These are phyloP conservation scores for Alternaria hordeiaustralica DNA, from an alignment of 2,329 filamentous ascomycete genomes.

Conservation along the genomic window DNA sequence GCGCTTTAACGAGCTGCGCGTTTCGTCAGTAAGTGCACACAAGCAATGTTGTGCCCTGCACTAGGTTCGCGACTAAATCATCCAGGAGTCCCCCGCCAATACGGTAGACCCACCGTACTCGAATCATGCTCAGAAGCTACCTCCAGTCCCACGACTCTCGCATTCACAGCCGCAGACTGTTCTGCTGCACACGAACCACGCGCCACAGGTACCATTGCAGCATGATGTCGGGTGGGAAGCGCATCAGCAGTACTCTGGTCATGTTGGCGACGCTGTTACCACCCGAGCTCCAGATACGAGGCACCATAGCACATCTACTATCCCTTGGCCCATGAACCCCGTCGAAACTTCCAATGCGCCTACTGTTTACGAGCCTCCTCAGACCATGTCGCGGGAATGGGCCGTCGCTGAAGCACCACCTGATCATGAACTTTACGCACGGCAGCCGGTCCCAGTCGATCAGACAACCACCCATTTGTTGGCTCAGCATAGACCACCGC, in stretches of 20 bases:
- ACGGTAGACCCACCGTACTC: slow-evolving; percentile 32
- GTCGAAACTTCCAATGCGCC: slow-evolving; percentile 13
- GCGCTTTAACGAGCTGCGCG: slow-evolving; percentile 26
- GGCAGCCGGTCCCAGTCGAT: slow-evolving; percentile 12
- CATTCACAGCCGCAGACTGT: slow-evolving; percentile 24
- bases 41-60: slow-evolving; percentile 10
- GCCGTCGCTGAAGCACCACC: slow-evolving; percentile 12
- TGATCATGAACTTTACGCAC: slow-evolving; percentile 21
- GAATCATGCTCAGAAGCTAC: slow-evolving; percentile 25
- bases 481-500: slow-evolving; percentile 17
- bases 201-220: slow-evolving; percentile 23
- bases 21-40: slow-evolving; percentile 30
- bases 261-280: slow-evolving; percentile 19
- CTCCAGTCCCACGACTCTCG: slow-evolving; percentile 28
- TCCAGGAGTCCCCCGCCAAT: slow-evolving; percentile 28
- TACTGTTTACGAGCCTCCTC: slow-evolving; percentile 22
- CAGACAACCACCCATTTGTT: slow-evolving; percentile 10
- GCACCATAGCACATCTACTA: slow-evolving; percentile 16
- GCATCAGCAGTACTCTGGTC: slow-evolving; percentile 22
- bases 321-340: slow-evolving; percentile 25
- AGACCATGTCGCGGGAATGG: slow-evolving; percentile 29
- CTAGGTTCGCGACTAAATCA: slow-evolving; percentile 27
- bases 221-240: slow-evolving; percentile 24
- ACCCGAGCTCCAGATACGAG: slow-evolving; percentile 14
- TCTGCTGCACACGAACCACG: slow-evolving; percentile 20